Base-by-base conservation (phyloP, 2,329 filamentous ascomycete genomes). In the Nigrospora osmanthi region DNA sequence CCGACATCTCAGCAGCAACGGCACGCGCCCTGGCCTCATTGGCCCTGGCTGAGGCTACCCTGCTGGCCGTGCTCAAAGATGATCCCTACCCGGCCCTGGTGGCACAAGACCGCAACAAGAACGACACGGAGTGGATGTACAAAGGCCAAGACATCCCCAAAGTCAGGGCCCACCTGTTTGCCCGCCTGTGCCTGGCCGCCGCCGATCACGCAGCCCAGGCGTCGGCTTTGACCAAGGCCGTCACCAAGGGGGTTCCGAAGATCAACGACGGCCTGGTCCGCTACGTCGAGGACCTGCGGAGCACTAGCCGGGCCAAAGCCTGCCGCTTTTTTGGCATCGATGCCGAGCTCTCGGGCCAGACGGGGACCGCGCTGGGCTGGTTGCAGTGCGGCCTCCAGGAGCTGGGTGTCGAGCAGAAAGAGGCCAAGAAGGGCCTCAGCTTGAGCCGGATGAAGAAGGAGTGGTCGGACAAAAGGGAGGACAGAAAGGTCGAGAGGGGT, bases 51-150 rank as follows among this genome's bases (percentile, higher is more conserved):
- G 91, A 96, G 65, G 90, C 90, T 0, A 96, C 90, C 0, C 75
- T 97, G 1, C 77, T 96, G 1, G 89, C 89, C 1, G 89, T 97
- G 1, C 64, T 95, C 41, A 97, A 97, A 56, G 91, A 97, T 59
- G 93, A 98, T 58, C 89, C 91, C 0, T 97, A 96, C 58, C 85
- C 91, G 1, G 82, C 85, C 2, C 78, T 83, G 7, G 84, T 95
- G 3, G 81, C 89, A 1, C 87, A 95, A 56, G 80, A 84, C 46
- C 78, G 90, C 40, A 94, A 95, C 59, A 80, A 83, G 43, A 81
- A 84, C 53, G 89, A 90, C 62, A 89, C 79, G 49, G 91, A 97
- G 53, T 98, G 91, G 91, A 97, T 97, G 89, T 94, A 93, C 63
- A 88, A 86, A 56, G 79, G 89, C 0, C 89, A 91, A 1, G 81